These are phyloP conservation scores for Fusarium pilosicola DNA, from an alignment of 2,329 filamentous ascomycete species.

Conservation along the genomic window DNA sequence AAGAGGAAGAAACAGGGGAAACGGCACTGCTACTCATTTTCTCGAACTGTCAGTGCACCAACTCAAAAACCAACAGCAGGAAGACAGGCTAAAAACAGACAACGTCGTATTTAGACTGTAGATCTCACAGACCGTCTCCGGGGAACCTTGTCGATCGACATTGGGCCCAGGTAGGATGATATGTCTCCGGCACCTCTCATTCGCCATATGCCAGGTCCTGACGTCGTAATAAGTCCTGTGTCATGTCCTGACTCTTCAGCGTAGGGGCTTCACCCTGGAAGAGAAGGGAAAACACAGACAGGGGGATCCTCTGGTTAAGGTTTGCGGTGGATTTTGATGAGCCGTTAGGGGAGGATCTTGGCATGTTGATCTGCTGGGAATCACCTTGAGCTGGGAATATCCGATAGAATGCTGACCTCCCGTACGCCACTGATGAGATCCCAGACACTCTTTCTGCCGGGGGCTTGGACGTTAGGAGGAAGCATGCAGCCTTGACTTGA, in stretches of 20 bases:
- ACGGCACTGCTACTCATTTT: neutral
- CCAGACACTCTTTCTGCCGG: too few species aligned
- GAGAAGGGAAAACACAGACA: neutral
- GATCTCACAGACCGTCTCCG: slow-evolving; percentile 13
- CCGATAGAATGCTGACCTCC: neutral
- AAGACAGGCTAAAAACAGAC: neutral
- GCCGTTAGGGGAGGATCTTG: neutral
- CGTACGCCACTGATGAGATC: neutral
- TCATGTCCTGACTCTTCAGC: neutral
- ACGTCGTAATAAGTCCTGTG: neutral
- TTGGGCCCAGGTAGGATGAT: neutral
- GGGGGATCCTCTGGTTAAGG: neutral
- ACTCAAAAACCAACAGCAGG: neutral
- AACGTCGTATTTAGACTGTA: slow-evolving; percentile 2
- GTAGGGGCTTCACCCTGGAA: neutral
- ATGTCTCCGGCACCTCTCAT: neutral
- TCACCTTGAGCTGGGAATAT: neutral
- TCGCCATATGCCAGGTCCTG: neutral
- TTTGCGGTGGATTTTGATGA: neutral
- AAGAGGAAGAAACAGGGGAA: neutral
- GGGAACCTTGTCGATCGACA: slow-evolving; percentile 11
- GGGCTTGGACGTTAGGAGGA: neutral
- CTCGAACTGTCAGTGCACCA: neutral
- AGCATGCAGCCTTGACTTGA: neutral
- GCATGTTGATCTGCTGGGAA: neutral